Evolutionary conservation across 805 yeast genomes (phyloP), one percentile per base, ranked within the genome.

Genomic region (Yamadazyma akitaensis): DNA sequence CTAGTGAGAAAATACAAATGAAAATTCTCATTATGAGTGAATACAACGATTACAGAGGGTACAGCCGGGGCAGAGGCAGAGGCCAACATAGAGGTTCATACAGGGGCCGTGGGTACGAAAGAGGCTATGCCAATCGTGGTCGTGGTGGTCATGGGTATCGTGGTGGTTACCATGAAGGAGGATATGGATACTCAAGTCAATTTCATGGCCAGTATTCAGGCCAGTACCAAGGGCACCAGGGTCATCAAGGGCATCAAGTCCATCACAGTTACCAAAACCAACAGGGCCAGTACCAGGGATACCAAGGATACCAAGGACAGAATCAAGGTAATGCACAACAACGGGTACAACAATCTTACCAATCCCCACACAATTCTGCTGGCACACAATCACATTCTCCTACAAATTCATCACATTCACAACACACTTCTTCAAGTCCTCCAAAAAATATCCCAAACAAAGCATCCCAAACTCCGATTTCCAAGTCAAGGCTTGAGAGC

Each of bases 41-140:
- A 37, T 44, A 48, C 49, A 37, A 21, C 39, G 49, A 43, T 18
- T 46, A 44, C 36, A 34, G 44, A 40, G 51, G 47, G 17, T 34
- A 34, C 35, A 21, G 32, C 16, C 35, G 34, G 45, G 49, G 36
- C 30, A 32, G 48, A 5, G 44, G 48, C 18, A 49, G 59, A 40
- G 60, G 56, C 25, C 48, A 51, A 9, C 53, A 58, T 36, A 42
- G 61, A 44, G 59, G 56, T 9, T 26, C 53, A 31, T 32, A 50
- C 30, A 35, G 49, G 14, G 49, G 62, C 19, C 41, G 21, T 46
- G 52, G 64, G 28, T 43, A 57, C 43, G 55, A 53, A 19, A 36
- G 49, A 37, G 46, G 45, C 11, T 50, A 51, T 40, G 52, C 57
- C 9, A 53, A 56, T 7, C 28, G 40, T 18, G 44, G 26, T 51